Evolutionary conservation across 768 basidiomycete genomes (phyloP), one percentile per base, ranked within the genome.

Genomic region (Agaricus sinodeliciosus): DNA sequence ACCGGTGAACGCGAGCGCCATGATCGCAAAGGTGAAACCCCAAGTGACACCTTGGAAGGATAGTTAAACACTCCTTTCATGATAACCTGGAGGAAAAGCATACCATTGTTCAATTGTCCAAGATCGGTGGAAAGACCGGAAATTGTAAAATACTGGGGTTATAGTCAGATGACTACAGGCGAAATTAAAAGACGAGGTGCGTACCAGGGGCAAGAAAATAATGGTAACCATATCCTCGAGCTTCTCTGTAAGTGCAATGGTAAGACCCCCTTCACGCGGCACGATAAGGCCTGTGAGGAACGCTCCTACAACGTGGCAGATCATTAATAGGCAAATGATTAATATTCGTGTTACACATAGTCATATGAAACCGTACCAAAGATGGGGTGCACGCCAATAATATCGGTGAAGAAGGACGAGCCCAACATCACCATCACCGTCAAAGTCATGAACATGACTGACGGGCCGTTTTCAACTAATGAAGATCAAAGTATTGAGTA

Each of bases 211-310:
- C 11, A 96, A 70, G 69, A 96, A 94, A 41, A 94, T 83, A 55
- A 94, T 85, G 0, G 89, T 70, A 2, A 94, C 89, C 79, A 95
- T 84, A 68, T 97, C 95, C 69, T 99, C 96, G n/a, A 98, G 71
- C 63, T 95, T 97, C 60, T 95, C 91, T 0, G 90, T 93, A n/a
- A 98, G 71, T 0, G 84, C 75, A 48, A 94, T 90, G 0, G 87
- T 82, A 34, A 99, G 82, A 2, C 87, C 87, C 2, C 90, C 90
- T 60, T 94, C 87, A 26, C 92, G 82, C 2, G 96, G 95, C 7
- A 97, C 85, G 51, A 87, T 79, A 42, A 89, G 64, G 1, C 87
- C 94, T 1, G 82, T 80, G 9, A 95, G 63, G 72, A 96, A 95
- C 0, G 90, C 91, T 46, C 84, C 84, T 85, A 54, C 7, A 19